Base-by-base conservation (phyloP, 768 basidiomycete genomes). In the Tephrocybe sp. region DNA sequence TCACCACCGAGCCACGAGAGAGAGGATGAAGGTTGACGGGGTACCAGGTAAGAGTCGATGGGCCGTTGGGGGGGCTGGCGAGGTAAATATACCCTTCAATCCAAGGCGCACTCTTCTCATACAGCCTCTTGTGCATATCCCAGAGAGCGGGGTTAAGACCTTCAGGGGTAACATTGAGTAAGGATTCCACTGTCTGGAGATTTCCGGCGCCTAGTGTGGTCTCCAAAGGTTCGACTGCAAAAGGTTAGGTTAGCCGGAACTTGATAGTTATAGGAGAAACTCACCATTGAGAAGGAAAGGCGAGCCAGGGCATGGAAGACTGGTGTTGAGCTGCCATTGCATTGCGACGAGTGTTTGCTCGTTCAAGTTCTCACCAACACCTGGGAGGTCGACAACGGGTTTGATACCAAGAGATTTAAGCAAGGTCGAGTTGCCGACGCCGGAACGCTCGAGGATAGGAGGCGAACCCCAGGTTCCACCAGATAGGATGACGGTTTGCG, bases 251-350 rank as follows among this genome's bases (percentile, higher is more conserved):
- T n/a, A n/a, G 25, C 28, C 28, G 15, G 18, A 17, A 9, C 3
- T 14, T 26, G 25, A 1, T 9, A 24, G 28, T 15, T 12, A 26
- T 4, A n/a, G 2, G 23, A 17, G 17, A 4, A 2, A 11, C 42
- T 15, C 5, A 43, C 42, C 42, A 21, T 45, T 45, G 17, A 45
- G 44, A 14, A 45, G 28, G 44, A 45, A 45, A 23, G 44, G 44
- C 2, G 44, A 32, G 15, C 9, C 17, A n/a, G 23, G 23, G 17
- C 18, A 32, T 30, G 44, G 28, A 32, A 33, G 44, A 10, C 44
- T 45, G 3, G 44, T 32, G 44, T 45, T 45, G 18, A 45, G 44
- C n/a, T 45, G 44, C 44, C 44, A 45, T 21, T 45, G 44, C 44
- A 45, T 45, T 7, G 44, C 28, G 28, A 32, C 28, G 17, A 45